These are phyloP conservation scores for Botryotinia calthae DNA, from an alignment of 2,329 filamentous ascomycete species.

Conservation along the genomic window DNA sequence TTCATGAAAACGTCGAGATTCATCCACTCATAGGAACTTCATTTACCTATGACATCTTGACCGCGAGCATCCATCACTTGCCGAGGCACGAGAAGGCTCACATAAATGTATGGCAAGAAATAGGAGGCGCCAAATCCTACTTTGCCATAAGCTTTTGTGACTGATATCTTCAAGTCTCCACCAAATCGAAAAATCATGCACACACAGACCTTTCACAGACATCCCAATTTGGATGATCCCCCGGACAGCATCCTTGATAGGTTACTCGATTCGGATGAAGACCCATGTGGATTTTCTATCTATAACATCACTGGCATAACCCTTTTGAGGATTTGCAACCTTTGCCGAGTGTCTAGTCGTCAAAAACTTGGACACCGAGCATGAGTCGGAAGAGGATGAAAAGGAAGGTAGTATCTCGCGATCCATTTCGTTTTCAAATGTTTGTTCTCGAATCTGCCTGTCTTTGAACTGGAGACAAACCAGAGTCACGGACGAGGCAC, in stretches of 20 bases:
- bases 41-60: not conserved
- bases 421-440: not conserved
- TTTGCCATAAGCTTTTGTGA: slow-evolving; percentile 4
- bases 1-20: not conserved
- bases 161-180: not conserved
- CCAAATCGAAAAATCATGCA: not conserved
- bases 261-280: slow-evolving; percentile 5
- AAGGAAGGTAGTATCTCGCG: slow-evolving; percentile 13
- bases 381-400: slow-evolving; percentile 2
- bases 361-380: not conserved
- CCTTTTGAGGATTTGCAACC: not conserved
- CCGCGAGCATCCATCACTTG: not conserved
- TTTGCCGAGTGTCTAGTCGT: slow-evolving; percentile 6
- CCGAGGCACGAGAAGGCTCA: not conserved
- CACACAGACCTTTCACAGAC: slow-evolving; percentile 17
- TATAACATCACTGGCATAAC: slow-evolving; percentile 5
- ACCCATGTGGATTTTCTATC: slow-evolving; percentile 1
- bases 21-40: not conserved
- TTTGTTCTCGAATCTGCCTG: not conserved
- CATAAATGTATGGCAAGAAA: not conserved
- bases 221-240: slow-evolving; percentile 13
- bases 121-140: not conserved
- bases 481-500: not conserved
- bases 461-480: not conserved
- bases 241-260: not conserved